Evolutionary conservation across 192 early-diverging fungal species (phyloP).

Genomic region (Haplosporangium gracile): DNA sequence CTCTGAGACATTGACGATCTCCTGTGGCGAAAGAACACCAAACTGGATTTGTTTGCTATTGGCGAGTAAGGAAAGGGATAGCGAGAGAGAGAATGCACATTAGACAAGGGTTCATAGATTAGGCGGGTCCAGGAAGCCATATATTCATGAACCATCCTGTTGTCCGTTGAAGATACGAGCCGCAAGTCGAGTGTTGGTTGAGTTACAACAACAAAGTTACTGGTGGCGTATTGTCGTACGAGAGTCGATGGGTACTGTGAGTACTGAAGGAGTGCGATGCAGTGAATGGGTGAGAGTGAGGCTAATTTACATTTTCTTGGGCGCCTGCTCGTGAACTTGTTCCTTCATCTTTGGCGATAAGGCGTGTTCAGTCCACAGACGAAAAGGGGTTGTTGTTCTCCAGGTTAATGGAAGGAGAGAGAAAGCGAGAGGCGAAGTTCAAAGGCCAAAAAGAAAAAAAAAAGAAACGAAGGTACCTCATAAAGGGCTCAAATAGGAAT

Average conservation of each 20-base stretch:
- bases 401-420: slow-evolving; percentile 2
- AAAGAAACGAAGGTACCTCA: slow-evolving; percentile 12
- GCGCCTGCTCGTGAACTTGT: slow-evolving; percentile 71
- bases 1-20: slow-evolving; percentile 90
- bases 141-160: no score
- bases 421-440: not conserved
- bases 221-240: no score
- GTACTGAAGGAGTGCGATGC: no score
- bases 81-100: no score
- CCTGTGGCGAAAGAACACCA: slow-evolving; percentile 91
- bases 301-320: slow-evolving; percentile 79
- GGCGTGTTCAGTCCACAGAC: slow-evolving; percentile 14
- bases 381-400: not conserved
- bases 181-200: no score
- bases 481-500: no score
- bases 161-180: no score
- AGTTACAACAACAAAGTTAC: no score
- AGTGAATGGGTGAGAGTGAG: slow-evolving; percentile 6
- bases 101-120: no score
- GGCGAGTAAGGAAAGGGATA: not conserved
- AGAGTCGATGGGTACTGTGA: no score
- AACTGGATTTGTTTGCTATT: slow-evolving; percentile 93
- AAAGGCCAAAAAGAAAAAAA: slow-evolving; percentile 25
- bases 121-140: no score
- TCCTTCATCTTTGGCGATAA: slow-evolving; percentile 76